Evolutionary conservation across 306 rosid species (phyloP).

Genomic region (Sicyos baderoa): DNA sequence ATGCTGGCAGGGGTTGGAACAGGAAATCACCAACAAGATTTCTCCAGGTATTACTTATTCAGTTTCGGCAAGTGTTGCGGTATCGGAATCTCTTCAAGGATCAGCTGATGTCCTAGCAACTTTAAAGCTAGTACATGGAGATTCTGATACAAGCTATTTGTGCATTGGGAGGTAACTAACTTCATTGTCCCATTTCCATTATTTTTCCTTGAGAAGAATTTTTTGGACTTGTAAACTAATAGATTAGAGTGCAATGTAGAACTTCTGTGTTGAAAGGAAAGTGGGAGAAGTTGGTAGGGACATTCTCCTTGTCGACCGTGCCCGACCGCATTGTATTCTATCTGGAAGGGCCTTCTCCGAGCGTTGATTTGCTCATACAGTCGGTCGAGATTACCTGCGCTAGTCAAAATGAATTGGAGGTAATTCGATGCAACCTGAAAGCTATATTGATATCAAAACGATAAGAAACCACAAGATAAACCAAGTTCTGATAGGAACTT

Average conservation of each 20-base stretch:
- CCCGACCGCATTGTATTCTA: constrained; percentile 61
- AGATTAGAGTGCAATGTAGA: constrained; percentile 35
- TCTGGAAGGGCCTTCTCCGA: constrained; percentile 89
- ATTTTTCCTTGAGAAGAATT: neutral
- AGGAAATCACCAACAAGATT: constrained; percentile 59
- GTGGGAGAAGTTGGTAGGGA: constrained; percentile 78
- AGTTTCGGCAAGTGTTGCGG: constrained; percentile 73
- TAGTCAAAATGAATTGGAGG: constrained; percentile 36
- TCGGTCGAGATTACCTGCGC: constrained; percentile 50
- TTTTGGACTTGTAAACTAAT: neutral
- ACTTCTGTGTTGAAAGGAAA: constrained; percentile 48
- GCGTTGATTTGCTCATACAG: constrained; percentile 58
- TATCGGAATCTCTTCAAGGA: constrained; percentile 54
- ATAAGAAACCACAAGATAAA: no score
- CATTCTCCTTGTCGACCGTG: constrained; percentile 48
- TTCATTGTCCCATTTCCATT: constrained; percentile 4
- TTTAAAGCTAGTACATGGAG: constrained; percentile 48
- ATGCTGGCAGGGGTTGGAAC: constrained; percentile 96
- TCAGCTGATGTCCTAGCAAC: constrained; percentile 70
- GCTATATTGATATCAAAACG: no score
- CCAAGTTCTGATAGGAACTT: no score
- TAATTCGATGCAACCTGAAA: no score
- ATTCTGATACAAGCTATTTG: constrained; percentile 51
- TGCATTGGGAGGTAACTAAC: constrained; percentile 61
- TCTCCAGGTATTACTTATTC: constrained; percentile 43